A percentile compares a stretch with the other conserved stretches of the same genome.
Conservation (phyloP, 2,329 filamentous ascomycete species). For the Hypocrella siamensis region DNA sequence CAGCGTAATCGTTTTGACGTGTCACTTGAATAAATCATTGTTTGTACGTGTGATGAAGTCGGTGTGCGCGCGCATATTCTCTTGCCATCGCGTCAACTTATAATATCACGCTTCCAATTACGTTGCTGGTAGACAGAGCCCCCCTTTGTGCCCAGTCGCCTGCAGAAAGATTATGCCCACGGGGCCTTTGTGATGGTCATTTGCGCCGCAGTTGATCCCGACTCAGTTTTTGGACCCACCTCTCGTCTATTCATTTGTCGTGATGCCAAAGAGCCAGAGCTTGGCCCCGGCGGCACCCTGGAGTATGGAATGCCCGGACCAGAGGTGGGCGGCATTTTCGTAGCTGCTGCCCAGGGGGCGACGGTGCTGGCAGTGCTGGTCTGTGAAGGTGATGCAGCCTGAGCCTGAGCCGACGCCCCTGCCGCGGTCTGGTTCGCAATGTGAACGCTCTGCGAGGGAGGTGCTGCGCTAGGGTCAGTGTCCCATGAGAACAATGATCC, state of each 20-base stretch:
- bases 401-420: background rate
- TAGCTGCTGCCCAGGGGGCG: conserved; percentile 28
- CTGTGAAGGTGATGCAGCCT: conserved; percentile 4
- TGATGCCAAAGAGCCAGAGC: conserved; percentile 10
- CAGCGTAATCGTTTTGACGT: too few relatives aligned
- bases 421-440: conserved; percentile 34
- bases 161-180: too few relatives aligned
- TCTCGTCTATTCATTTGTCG: conserved; percentile 8
- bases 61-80: too few relatives aligned
- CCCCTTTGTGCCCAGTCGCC: too few relatives aligned
- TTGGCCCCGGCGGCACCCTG: conserved; percentile 16
- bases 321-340: conserved; percentile 19
- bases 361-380: conserved; percentile 12
- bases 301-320: conserved; percentile 24
- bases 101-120: too few relatives aligned
- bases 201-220: conserved; percentile 20
- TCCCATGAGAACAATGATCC: conserved; percentile 71
- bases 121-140: too few relatives aligned
- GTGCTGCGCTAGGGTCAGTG: conserved; percentile 41
- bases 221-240: conserved; percentile 1
- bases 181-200: conserved; percentile 28
- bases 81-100: too few relatives aligned
- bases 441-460: conserved; percentile 36
- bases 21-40: too few relatives aligned
- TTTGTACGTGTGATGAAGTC: too few relatives aligned